Evolutionary conservation across 345 rosid genomes (phyloP).

Genomic region (rapeseed (Brassica napus)): Da-Ae NC_063450.1:27726001-27726500

Average conservation of each 20-base stretch:
- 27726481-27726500: background rate
- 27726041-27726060: constrained; percentile 66
- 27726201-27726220: constrained; percentile 57
- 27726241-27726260: constrained; percentile 35
- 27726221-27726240: constrained; percentile 31
- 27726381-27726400: constrained; percentile 64
- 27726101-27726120: background rate
- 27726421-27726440: constrained; percentile 65
- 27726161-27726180: constrained; percentile 61
- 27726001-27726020: constrained; percentile 66
- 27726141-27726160: constrained; percentile 39
- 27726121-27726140: constrained; percentile 2
- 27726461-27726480: constrained; percentile 29
- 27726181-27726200: constrained; percentile 65
- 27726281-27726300: constrained; percentile 76
- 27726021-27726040: constrained; percentile 70
- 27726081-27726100: background rate
- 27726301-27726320: constrained; percentile 68
- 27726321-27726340: constrained; percentile 65
- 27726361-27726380: constrained; percentile 68
- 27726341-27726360: constrained; percentile 57
- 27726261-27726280: constrained; percentile 18
- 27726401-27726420: constrained; percentile 60
- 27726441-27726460: constrained; percentile 54
- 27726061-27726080: constrained; percentile 82